Evolutionary conservation across 2,329 filamentous ascomycete species (phyloP), one percentile per base, ranked within the genome.

Genomic region (Capronia epimyces): DNA sequence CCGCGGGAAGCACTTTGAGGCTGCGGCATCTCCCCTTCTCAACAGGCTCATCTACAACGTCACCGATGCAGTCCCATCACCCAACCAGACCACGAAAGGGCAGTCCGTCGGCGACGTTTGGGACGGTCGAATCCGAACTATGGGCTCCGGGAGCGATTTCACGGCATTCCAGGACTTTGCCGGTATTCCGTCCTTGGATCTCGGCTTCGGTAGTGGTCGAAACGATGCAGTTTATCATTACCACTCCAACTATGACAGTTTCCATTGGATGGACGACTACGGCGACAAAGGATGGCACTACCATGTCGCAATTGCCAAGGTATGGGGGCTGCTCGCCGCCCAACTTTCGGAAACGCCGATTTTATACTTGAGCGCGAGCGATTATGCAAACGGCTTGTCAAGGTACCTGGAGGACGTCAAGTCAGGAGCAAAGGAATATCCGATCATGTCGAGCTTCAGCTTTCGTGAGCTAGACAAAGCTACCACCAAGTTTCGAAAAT

Each of bases 231-330:
- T 77, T 40, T 87, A 88, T 62, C 86, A 88, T 67, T 94, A 93
- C 63, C 87, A 94, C 61, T 74, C 80, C 55, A 93, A 93, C 68
- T 94, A 90, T 64, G 89, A 94, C 64, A 86, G 79, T 27, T 90
- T 87, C 64, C 74, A 84, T 62, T 94, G 88, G 88, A 93, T 93
- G 86, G 76, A 83, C 12, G 83, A 73, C 2, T 89, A 81, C 59
- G 87, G 87, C 3, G 89, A 95, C 58, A 71, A 73, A 1, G 70
- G 67, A 9, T 83, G 78, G 67, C 65, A 75, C 6, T 82, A 84
- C 60, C 81, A 84, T 60, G 60, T 75, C 54, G 74, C 83, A 42
- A 79, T 83, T 71, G 76, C 84, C 2, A 83, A 86, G 64, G 66
- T 90, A 10, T 75, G 84, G 39, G 80, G 78, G 15, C 64, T 87